These are phyloP conservation scores for Diaporthe eres DNA, from an alignment of 2,329 filamentous ascomycete genomes.

Conservation along the genomic window DNA sequence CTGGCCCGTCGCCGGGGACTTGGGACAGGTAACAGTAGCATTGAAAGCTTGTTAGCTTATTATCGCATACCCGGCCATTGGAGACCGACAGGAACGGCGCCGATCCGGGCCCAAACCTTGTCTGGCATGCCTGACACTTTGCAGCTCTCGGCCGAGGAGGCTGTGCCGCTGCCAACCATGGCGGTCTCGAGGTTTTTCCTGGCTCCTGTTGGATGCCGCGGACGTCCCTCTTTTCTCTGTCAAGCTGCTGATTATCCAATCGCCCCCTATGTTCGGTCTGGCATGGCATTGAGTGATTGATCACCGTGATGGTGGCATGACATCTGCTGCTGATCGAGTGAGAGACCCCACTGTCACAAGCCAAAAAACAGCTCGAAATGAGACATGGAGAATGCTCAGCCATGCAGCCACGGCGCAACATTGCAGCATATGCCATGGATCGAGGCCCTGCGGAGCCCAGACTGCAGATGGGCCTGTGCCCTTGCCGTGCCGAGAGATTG, in stretches of 20 bases:
- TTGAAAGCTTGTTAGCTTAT: slow-evolving; percentile 11
- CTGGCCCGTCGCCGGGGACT: background rate
- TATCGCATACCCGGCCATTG: background rate
- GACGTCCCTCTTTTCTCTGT: too few species aligned
- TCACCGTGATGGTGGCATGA: slow-evolving; percentile 20
- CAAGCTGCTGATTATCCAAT: background rate
- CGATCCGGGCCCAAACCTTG: slow-evolving; percentile 10
- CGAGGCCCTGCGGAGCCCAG: background rate
- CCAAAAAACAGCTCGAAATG: slow-evolving; percentile 7
- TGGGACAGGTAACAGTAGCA: slow-evolving; percentile 22
- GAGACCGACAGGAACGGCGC: background rate
- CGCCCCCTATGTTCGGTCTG: background rate
- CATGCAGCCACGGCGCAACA: background rate
- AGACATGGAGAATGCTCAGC: slow-evolving; percentile 10
- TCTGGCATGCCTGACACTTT: background rate
- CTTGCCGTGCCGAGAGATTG: slow-evolving; percentile 22
- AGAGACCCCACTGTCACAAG: slow-evolving; percentile 30
- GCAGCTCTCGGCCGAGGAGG: background rate
- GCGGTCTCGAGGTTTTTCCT: background rate
- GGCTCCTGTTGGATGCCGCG: background rate
- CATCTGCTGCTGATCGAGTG: background rate
- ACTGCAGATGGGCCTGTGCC: slow-evolving; percentile 17
- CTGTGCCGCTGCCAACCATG: background rate
- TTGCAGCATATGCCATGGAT: background rate
- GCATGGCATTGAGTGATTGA: background rate